Evolutionary conservation across 2,329 filamentous ascomycete genomes (phyloP), one percentile per base, ranked within the genome.

Genomic region (Sclerotinia nivalis): DNA sequence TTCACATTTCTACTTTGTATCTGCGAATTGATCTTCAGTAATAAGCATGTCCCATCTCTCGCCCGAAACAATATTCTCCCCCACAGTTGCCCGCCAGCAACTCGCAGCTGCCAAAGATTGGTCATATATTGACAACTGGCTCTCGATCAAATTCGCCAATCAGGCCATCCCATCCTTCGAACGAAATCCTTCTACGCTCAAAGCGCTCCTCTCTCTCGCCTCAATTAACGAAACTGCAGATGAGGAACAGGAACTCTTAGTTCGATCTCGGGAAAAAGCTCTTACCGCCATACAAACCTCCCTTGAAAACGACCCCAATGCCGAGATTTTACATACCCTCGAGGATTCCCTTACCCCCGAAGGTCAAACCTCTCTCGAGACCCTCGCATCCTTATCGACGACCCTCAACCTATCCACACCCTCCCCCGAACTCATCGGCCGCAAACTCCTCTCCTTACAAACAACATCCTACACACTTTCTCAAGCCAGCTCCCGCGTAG

Each of bases 81-180:
- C 89, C 18, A 89, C 88, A 0, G 82, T 89, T 45, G 88, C 88
- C 66, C 90, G 93, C 71, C 89, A 91, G 71, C 91, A 93, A 74
- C 91, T 92, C 72, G 91, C 91, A 18, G 89, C 91, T 72, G 92
- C 93, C 60, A 94, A 95, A 78, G 94, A 97, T 81, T 98, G 95
- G 95, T 90, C 89, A 69, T 93, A 92, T 74, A 87, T 97, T 74
- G 93, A 96, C 80, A 84, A 84, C 75, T 98, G 95, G 94, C 87
- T 97, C 15, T 84, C 85, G 59, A 85, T 87, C 71, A 91, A 91
- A 77, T 92, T 91, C 74, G 84, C 85, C 58, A 86, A 87, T 43
- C 87, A 86, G 59, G 79, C 85, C 0, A 82, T 90, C 0, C 93
- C 93, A 0, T 78, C 84, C 0, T 97, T 97, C 79, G 95, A 98